Evolutionary conservation across 208 protist genomes (phyloP).

Genomic region (Trypanosoma theileri): DNA sequence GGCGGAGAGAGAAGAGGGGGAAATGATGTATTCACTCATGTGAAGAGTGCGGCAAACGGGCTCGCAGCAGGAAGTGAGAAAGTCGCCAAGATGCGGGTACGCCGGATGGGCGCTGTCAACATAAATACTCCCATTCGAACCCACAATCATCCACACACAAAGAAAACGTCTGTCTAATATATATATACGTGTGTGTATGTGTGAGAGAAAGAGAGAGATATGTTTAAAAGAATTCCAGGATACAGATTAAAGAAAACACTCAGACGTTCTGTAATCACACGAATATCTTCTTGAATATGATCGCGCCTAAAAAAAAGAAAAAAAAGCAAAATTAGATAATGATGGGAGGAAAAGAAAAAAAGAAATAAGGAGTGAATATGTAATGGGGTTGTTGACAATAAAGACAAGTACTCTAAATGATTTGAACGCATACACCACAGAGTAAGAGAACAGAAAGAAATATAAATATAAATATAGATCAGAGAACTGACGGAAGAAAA

Average conservation of each 20-base stretch:
- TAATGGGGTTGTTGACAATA: too few species aligned
- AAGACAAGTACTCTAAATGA: too few species aligned
- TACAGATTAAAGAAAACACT: too few species aligned
- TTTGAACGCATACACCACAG: background rate
- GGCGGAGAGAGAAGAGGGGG: slow-evolving; percentile 76
- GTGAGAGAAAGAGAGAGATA: background rate
- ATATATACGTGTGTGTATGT: background rate
- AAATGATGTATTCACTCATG: slow-evolving; percentile 83
- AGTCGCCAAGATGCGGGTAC: slow-evolving; percentile 74
- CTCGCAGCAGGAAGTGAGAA: slow-evolving; percentile 87
- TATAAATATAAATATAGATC: slow-evolving; percentile 1
- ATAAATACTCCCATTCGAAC: slow-evolving; percentile 63
- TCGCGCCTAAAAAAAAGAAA: too few species aligned
- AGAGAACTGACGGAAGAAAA: background rate
- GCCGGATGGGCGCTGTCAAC: slow-evolving; percentile 73
- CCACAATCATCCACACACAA: slow-evolving; percentile 58
- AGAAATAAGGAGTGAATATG: too few species aligned
- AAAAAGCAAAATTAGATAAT: too few species aligned
- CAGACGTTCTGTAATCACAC: too few species aligned
- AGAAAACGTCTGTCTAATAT: too few species aligned
- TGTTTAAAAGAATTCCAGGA: background rate
- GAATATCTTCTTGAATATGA: too few species aligned
- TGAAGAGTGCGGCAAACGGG: slow-evolving; percentile 82
- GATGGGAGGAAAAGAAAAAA: too few species aligned
- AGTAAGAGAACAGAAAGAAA: slow-evolving; percentile 25